Evolutionary conservation across 345 rosid species (phyloP).

Genomic region (Brassica juncea): DNA sequence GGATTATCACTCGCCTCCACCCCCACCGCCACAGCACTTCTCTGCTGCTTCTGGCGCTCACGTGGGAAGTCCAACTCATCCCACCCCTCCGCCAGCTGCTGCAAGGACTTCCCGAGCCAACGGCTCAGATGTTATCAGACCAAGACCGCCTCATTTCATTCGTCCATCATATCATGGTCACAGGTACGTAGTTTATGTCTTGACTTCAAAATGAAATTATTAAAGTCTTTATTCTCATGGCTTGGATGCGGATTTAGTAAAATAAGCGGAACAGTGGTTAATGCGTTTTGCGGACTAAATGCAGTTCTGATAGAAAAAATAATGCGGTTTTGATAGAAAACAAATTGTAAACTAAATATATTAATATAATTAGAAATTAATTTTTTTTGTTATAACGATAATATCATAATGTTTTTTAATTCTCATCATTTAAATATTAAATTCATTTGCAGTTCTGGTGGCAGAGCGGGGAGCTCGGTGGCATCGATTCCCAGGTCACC

Average conservation of each 20-base stretch:
- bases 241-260: too few species aligned
- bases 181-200: conserved; percentile 52
- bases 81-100: conserved; percentile 54
- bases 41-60: conserved; percentile 55
- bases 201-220: neutral
- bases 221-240: neutral
- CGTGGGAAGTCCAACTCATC: conserved; percentile 57
- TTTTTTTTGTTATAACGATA: too few species aligned
- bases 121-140: conserved; percentile 52
- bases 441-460: conserved; percentile 49
- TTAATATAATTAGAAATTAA: too few species aligned
- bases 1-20: conserved; percentile 51
- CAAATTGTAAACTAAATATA: too few species aligned
- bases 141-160: conserved; percentile 73
- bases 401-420: too few species aligned
- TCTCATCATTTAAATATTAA: too few species aligned
- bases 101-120: conserved; percentile 61
- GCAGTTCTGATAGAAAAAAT: too few species aligned
- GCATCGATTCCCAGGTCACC: conserved; percentile 61
- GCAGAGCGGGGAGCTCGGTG: conserved; percentile 72
- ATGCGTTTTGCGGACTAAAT: too few species aligned
- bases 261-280: too few species aligned
- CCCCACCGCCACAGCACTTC: conserved; percentile 54
- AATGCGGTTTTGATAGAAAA: too few species aligned
- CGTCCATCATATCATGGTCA: conserved; percentile 74